These are phyloP conservation scores for Beta vulgaris DNA, from an alignment of 148 eudicot species.

Conservation along the genomic window DNA sequence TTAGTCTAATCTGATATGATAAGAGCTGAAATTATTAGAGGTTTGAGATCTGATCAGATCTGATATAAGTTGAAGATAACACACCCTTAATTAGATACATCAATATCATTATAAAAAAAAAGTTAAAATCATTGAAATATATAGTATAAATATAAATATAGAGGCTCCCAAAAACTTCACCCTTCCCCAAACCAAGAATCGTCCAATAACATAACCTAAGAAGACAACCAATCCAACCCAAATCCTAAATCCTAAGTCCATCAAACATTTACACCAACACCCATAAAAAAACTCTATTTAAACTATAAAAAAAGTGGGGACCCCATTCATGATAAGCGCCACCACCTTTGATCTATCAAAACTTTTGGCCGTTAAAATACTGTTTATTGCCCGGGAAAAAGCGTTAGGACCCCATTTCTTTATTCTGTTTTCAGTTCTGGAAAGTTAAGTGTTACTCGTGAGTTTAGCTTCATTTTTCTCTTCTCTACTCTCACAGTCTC, in stretches of 20 bases:
- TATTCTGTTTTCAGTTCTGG: slow-evolving; percentile 44
- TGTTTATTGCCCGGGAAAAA: slow-evolving; percentile 75
- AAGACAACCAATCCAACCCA: slow-evolving; percentile 9
- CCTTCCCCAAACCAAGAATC: neutral
- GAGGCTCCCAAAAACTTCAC: neutral
- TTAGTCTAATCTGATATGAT: no score
- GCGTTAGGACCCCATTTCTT: slow-evolving; percentile 34
- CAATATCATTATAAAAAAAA: no score
- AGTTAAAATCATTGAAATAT: no score
- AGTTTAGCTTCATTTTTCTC: neutral
- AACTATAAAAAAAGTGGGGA: slow-evolving; percentile 8
- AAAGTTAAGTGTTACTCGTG: slow-evolving; percentile 60
- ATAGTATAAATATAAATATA: no score
- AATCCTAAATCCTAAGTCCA: slow-evolving; percentile 24
- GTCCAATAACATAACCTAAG: neutral
- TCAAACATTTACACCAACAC: slow-evolving; percentile 1
- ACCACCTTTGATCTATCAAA: slow-evolving; percentile 27
- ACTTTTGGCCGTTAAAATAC: slow-evolving; percentile 54
- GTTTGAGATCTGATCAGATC: no score
- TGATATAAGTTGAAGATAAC: no score
- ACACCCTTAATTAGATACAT: no score
- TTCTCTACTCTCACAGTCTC: neutral
- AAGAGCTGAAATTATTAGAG: no score
- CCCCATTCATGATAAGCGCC: slow-evolving; percentile 38
- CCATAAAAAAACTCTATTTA: neutral